phyloP scores from a whole-genome alignment of 2,329 filamentous ascomycete genomes.

The Neofusicoccum cordaticola region DNA sequence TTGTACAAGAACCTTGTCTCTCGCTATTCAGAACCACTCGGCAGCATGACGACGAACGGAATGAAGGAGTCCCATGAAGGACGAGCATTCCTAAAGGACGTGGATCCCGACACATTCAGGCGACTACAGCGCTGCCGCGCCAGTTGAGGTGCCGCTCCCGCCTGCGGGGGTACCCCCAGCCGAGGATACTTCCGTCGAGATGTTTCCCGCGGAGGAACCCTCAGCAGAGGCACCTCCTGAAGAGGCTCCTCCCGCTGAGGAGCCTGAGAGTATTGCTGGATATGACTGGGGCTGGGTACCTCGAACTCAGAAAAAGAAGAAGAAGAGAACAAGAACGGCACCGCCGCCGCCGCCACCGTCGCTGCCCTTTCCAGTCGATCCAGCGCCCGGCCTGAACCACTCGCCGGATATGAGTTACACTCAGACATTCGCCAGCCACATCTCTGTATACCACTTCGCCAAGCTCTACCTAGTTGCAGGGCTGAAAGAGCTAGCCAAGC shows the following conservation, averaged over 20 bases:
- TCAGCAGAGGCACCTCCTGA: background rate
- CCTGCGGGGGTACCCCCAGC: background rate
- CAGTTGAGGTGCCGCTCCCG: background rate
- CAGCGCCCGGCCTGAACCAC: background rate
- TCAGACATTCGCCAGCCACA: background rate
- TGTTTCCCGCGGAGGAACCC: too few species aligned
- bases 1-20: background rate
- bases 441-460: background rate
- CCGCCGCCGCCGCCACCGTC: background rate
- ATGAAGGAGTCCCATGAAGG: conserved; percentile 2
- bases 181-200: background rate
- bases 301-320: background rate
- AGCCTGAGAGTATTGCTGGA: background rate
- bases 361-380: background rate
- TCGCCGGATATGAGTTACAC: background rate
- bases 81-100: background rate
- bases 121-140: background rate
- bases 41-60: background rate
- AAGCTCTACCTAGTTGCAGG: background rate
- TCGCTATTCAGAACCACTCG: background rate
- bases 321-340: background rate
- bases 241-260: background rate
- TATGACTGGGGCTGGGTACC: background rate
- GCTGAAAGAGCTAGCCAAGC: background rate
- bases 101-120: background rate